phyloP scores from a whole-genome alignment of 805 yeast species.

The Metschnikowia colocasiae region DNA sequence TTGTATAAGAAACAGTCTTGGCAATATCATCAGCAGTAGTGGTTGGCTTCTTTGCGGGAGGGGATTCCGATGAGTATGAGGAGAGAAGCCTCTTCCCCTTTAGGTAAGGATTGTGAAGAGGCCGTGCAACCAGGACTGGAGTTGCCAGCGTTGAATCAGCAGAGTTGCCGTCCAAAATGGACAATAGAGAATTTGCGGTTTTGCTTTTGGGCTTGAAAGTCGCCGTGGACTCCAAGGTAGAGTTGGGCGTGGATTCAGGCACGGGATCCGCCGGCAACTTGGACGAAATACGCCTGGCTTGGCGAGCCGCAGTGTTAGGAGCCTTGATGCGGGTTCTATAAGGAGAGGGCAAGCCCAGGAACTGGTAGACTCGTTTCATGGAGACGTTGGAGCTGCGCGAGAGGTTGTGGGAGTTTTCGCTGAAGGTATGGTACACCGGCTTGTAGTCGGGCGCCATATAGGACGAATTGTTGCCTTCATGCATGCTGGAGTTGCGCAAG shows the following conservation, averaged over 20 bases:
- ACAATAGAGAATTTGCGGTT: conserved; percentile 48
- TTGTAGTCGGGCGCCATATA: conserved; percentile 36
- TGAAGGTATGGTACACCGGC: conserved; percentile 35
- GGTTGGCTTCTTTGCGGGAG: conserved; percentile 3
- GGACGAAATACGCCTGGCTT: conserved; percentile 12
- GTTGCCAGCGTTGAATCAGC: background rate
- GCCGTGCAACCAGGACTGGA: conserved; percentile 2
- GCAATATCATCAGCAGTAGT: conserved; percentile 35
- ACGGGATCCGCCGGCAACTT: conserved; percentile 4
- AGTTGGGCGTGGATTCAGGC: conserved; percentile 1
- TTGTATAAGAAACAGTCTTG: conserved; percentile 34
- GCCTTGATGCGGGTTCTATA: conserved; percentile 39
- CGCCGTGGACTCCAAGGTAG: conserved; percentile 5
- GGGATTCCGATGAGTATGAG: conserved; percentile 9
- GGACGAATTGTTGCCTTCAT: conserved; percentile 17
- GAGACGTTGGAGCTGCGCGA: conserved; percentile 27
- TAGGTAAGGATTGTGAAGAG: conserved; percentile 18
- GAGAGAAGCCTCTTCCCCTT: conserved; percentile 11
- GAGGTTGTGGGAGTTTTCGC: conserved; percentile 15
- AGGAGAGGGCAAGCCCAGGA: conserved; percentile 44
- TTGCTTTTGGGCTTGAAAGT: conserved; percentile 35
- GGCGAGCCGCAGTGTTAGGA: conserved; percentile 23
- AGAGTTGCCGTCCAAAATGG: conserved; percentile 34
- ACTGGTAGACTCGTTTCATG: conserved; percentile 42
- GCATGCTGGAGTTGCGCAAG: conserved; percentile 24